These are phyloP conservation scores for Gossypium arboreum DNA, from an alignment of 345 rosid species.

Conservation along the genomic window DNA sequence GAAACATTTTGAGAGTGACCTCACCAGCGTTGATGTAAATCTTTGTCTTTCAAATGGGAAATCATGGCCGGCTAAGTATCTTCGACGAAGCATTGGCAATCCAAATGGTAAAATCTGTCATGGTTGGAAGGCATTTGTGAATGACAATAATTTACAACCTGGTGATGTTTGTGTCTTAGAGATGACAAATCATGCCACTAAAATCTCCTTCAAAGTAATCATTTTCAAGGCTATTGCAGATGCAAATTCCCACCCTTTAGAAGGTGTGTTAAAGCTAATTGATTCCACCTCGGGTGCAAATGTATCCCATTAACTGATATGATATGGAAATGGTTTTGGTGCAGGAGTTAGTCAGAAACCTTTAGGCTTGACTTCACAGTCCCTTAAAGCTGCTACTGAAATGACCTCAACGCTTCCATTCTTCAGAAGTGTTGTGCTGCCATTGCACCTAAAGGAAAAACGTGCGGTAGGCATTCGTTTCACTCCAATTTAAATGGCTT, in stretches of 20 bases:
- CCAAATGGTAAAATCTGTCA: conserved; percentile 1
- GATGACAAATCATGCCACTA: not conserved
- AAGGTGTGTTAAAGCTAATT: not conserved
- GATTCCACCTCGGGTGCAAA: no score
- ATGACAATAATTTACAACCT: not conserved
- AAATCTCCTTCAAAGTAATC: not conserved
- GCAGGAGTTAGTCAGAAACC: conserved; percentile 1
- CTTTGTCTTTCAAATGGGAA: conserved; percentile 8
- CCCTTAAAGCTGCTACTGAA: not conserved
- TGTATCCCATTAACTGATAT: not conserved
- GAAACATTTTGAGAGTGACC: not conserved
- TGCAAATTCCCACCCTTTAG: not conserved
- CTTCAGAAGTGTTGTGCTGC: not conserved
- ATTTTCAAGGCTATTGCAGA: not conserved
- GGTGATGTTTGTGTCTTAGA: not conserved
- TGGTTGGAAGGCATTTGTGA: not conserved
- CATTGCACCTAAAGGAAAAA: not conserved
- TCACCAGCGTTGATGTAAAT: not conserved
- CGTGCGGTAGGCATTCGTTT: not conserved
- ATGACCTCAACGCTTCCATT: not conserved
- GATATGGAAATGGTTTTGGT: not conserved
- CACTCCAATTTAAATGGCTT: not conserved
- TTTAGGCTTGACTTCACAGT: not conserved
- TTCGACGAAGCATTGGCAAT: not conserved
- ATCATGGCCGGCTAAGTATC: conserved; percentile 3